These are phyloP conservation scores for Ophiostoma tasmaniense DNA, from an alignment of 2,329 filamentous ascomycete genomes.

Conservation along the genomic window DNA sequence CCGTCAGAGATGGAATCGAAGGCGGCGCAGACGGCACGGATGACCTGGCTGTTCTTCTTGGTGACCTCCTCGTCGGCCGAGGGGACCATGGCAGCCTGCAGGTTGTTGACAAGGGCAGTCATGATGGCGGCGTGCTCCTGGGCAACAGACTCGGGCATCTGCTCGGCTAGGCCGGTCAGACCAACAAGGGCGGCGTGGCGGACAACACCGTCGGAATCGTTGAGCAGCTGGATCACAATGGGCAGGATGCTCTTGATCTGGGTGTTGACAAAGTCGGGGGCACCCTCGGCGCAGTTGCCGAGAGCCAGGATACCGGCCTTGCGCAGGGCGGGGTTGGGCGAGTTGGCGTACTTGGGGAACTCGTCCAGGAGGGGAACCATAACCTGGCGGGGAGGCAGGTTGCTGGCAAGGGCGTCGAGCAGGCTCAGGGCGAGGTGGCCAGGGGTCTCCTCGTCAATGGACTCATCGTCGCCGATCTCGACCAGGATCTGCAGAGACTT, in stretches of 20 bases:
- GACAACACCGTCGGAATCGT: slow-evolving; percentile 76
- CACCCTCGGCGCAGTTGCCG: slow-evolving; percentile 90
- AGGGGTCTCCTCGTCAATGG: slow-evolving; percentile 80
- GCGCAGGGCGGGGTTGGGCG: slow-evolving; percentile 66
- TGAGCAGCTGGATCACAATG: slow-evolving; percentile 69
- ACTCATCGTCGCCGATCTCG: slow-evolving; percentile 71
- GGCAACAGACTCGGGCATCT: slow-evolving; percentile 82
- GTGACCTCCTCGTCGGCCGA: slow-evolving; percentile 53
- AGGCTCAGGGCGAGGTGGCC: slow-evolving; percentile 77
- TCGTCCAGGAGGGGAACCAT: slow-evolving; percentile 85
- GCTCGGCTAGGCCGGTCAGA: slow-evolving; percentile 83
- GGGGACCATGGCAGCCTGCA: slow-evolving; percentile 67
- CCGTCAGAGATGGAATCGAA: slow-evolving; percentile 87
- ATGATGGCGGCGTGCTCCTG: slow-evolving; percentile 80
- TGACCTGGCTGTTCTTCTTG: slow-evolving; percentile 73
- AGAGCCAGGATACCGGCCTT: slow-evolving; percentile 87
- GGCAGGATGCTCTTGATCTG: slow-evolving; percentile 83
- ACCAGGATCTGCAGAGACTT: slow-evolving; percentile 84
- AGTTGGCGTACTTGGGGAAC: slow-evolving; percentile 71
- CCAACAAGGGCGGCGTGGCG: slow-evolving; percentile 80
- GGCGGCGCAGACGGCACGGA: slow-evolving; percentile 82
- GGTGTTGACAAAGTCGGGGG: slow-evolving; percentile 92
- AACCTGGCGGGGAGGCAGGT: slow-evolving; percentile 85
- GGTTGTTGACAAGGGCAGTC: slow-evolving; percentile 76
- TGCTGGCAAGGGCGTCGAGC: slow-evolving; percentile 79